Percentiles rank a stretch among this genome's conserved stretches.
These are phyloP conservation scores for Fusarium clavum DNA, from an alignment of 2,329 filamentous ascomycete genomes.

Conservation along the genomic window DNA sequence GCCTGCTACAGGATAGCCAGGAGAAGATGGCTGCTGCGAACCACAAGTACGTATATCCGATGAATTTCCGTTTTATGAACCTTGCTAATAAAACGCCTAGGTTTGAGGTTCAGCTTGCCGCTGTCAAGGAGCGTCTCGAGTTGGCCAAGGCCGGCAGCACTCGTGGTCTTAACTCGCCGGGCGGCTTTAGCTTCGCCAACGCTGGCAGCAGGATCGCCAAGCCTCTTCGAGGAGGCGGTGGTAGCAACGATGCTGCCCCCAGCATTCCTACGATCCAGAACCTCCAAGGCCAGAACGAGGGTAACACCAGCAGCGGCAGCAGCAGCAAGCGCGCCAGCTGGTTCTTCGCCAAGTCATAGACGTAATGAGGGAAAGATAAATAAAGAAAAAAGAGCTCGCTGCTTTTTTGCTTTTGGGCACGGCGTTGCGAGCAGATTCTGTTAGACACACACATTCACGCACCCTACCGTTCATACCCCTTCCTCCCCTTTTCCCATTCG, in stretches of 20 bases:
- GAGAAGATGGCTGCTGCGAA: slow-evolving; percentile 98
- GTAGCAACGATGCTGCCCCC: slow-evolving; percentile 55
- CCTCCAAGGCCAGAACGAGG: slow-evolving; percentile 55
- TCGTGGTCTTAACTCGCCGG: slow-evolving; percentile 77
- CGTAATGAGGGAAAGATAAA: slow-evolving; percentile 33
- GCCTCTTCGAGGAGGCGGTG: slow-evolving; percentile 73
- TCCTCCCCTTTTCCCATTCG: slow-evolving; percentile 1
- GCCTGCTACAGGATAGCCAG: slow-evolving; percentile 93
- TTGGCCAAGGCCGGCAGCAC: slow-evolving; percentile 93
- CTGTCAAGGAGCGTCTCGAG: slow-evolving; percentile 97
- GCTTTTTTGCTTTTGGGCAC: slow-evolving; percentile 44
- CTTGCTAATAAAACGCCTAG: slow-evolving; percentile 61
- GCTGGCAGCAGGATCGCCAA: slow-evolving; percentile 76
- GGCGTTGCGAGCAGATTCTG: slow-evolving; percentile 45
- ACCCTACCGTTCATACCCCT: slow-evolving; percentile 33
- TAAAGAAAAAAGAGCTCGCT: slow-evolving; percentile 39
- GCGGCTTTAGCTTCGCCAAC: slow-evolving; percentile 77
- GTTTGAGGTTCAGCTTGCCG: slow-evolving; percentile 96
- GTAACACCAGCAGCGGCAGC: slow-evolving; percentile 48
- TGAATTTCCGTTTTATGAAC: background rate
- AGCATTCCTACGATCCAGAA: slow-evolving; percentile 67
- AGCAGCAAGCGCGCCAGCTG: slow-evolving; percentile 76
- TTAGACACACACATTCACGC: slow-evolving; percentile 25
- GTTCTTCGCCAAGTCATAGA: slow-evolving; percentile 75
- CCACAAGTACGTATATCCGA: slow-evolving; percentile 78